phyloP scores from a whole-genome alignment of 2,329 filamentous ascomycete genomes.

The Colletotrichum noveboracense region DNA sequence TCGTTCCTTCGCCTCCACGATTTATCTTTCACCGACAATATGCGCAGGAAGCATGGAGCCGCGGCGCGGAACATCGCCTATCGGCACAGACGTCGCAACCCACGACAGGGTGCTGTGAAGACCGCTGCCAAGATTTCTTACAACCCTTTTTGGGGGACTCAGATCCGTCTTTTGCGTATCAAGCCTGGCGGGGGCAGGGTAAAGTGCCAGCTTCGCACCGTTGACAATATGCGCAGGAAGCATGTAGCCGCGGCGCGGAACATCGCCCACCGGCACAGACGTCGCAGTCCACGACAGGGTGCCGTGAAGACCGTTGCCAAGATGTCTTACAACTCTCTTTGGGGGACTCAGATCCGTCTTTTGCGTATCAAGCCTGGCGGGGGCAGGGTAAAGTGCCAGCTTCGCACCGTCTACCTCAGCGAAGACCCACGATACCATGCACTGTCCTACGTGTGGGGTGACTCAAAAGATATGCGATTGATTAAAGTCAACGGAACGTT shows the following conservation, averaged over 20 bases:
- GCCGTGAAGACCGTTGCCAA: background rate
- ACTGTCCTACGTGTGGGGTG: background rate
- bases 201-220: background rate
- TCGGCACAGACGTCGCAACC: background rate
- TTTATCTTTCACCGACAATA: background rate
- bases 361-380: background rate
- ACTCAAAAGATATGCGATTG: background rate
- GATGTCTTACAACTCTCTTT: background rate
- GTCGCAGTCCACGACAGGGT: no score
- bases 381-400: background rate
- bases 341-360: background rate
- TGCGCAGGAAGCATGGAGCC: no score
- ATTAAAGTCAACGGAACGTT: background rate
- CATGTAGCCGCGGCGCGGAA: no score
- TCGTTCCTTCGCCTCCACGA: background rate
- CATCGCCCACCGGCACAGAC: no score
- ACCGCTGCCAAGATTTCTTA: background rate
- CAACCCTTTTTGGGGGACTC: background rate
- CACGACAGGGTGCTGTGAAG: background rate
- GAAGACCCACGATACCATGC: background rate
- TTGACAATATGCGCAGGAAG: background rate
- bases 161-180: background rate
- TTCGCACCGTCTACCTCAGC: background rate
- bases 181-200: background rate
- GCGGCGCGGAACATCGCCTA: background rate